Evolutionary conservation across 306 rosid species (phyloP).

Genomic region (Glycine latifolia): DNA sequence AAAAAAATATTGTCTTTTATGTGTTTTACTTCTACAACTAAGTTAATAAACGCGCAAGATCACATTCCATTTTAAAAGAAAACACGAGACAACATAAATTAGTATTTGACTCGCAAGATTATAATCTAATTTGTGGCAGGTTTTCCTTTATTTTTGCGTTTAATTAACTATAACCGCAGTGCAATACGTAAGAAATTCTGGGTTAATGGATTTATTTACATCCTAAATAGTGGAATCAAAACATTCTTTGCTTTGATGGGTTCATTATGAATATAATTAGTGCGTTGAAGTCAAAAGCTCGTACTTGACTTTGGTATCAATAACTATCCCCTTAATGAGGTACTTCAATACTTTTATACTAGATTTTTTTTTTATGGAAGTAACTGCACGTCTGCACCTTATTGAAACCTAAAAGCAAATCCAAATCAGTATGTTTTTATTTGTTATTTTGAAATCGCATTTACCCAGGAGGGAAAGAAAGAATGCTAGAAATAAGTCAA

Average conservation of each 20-base stretch:
- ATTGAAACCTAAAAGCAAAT: conserved; percentile 9
- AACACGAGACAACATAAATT: conserved; percentile 33
- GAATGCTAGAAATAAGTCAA: neutral
- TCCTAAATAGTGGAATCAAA: conserved; percentile 31
- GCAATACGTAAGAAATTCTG: conserved; percentile 35
- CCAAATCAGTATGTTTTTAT: neutral
- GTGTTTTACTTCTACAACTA: conserved; percentile 9
- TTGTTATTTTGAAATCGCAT: neutral
- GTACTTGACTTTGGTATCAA: neutral
- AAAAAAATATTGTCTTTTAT: neutral
- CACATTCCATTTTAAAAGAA: conserved; percentile 25
- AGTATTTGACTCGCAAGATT: conserved; percentile 48
- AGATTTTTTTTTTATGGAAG: neutral
- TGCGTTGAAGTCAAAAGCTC: conserved; percentile 32
- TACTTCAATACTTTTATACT: neutral
- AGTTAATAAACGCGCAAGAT: neutral
- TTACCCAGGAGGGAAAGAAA: neutral
- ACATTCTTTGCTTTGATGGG: conserved; percentile 23
- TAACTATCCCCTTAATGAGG: neutral
- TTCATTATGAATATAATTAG: neutral
- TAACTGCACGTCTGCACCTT: neutral
- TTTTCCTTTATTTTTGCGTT: conserved; percentile 33
- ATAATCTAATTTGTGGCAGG: neutral
- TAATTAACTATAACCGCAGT: conserved; percentile 33
- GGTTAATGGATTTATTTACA: neutral